phyloP scores from a whole-genome alignment of 164 flowering plant genomes.

The Stephania japonica region DNA sequence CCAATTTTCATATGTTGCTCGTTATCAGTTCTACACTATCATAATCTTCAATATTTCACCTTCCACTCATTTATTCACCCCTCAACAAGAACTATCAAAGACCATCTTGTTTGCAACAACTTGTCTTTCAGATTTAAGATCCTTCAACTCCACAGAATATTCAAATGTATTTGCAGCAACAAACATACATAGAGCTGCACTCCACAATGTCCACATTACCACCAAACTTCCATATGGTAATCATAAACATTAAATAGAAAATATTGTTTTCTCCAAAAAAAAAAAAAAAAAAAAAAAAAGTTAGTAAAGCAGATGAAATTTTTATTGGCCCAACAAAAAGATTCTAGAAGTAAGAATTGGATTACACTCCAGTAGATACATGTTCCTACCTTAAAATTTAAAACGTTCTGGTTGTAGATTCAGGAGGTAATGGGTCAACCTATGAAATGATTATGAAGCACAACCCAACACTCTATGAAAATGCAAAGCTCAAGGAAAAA shows the following conservation, averaged over 20 bases:
- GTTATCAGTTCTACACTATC: background rate
- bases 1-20: background rate
- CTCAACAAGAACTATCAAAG: background rate
- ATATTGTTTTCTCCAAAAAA: too few relatives aligned
- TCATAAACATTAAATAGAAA: background rate
- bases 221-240: background rate
- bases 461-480: background rate
- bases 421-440: background rate
- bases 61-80: background rate
- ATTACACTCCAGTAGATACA: background rate
- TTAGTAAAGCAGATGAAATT: background rate
- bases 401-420: background rate
- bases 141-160: too few relatives aligned
- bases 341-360: background rate
- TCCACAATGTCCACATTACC: too few relatives aligned
- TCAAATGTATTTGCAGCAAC: too few relatives aligned
- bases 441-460: background rate
- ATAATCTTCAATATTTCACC: background rate
- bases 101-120: background rate
- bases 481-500: background rate
- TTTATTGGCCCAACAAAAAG: background rate
- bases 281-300: too few relatives aligned
- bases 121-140: background rate
- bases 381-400: background rate
- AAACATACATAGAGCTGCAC: too few relatives aligned